Evolutionary conservation across 73 alveolate genomes (phyloP), one percentile per base, ranked within the genome.

Genomic region (Loxodes magnus): DNA sequence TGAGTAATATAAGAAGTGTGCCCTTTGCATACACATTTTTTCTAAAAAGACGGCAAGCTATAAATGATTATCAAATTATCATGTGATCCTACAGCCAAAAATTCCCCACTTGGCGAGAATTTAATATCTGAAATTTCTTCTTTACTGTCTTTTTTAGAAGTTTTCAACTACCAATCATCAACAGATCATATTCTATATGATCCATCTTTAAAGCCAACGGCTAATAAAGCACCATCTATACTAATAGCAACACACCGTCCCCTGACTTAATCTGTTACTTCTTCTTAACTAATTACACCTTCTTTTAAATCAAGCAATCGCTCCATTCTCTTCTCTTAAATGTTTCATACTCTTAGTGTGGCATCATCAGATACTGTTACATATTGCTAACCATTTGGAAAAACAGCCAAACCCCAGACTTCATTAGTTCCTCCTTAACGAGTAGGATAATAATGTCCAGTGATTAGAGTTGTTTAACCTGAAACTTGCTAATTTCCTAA

Each of bases 201-300:
- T 5, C 98, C 96, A 44, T 81, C 93, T 56, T 70, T 74, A 64
- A 90, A 90, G 16, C 95, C 98, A 7, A 90, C 79, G 4, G 93
- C 93, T 37, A 76, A 65, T 30, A 66, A 69, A 22, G 66, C 59
- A 5, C 94, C 95, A 43, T 77, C 74, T 16, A 93, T 88, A 2
- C 82, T 48, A 3, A 85, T 64, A 41, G 71, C 96, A 6, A 84
- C 73, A 5, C 87, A 58, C 43, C 80, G 52, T 51, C 82, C 94
- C 21, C 46, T 63, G 19, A 63, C 64, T 23, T 29, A 15, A 19
- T 39, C 53, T 4, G 56, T 15, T 17, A 30, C 26, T 14, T 17
- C 59, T 39, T 39, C 6, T 16, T 43, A 34, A 43, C 56, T 36
- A 14, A 25, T 0, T 43, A 25, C 70, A 21, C 26, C 35, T 43